Percentiles rank a stretch among this genome's conserved stretches.
Conservation (phyloP, 768 basidiomycete genomes). For the Kwoniella dendrophila region DNA sequence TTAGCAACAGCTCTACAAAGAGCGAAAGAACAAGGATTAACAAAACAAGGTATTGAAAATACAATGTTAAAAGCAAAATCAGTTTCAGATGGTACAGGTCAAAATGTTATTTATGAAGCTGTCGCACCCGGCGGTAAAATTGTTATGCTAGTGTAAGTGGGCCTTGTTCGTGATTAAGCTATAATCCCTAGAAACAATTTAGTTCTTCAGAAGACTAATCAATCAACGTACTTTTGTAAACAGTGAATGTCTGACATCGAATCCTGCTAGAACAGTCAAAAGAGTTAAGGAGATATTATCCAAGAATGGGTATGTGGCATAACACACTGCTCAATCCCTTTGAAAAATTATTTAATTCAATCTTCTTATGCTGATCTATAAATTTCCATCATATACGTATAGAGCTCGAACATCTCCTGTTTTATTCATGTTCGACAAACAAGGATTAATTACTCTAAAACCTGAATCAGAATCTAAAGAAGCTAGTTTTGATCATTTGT, state of each 20-base stretch:
- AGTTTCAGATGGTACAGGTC: constrained; percentile 42
- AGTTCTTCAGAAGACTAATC: too few relatives aligned
- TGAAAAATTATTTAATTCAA: too few relatives aligned
- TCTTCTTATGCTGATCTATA: too few relatives aligned
- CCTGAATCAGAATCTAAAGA: constrained; percentile 3
- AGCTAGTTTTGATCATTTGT: constrained; percentile 46
- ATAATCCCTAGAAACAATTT: neutral
- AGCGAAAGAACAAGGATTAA: constrained; percentile 46
- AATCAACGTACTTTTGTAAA: too few relatives aligned
- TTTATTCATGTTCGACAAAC: constrained; percentile 49
- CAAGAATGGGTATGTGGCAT: constrained; percentile 34
- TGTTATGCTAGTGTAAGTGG: constrained; percentile 53
- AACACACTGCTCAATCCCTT: too few relatives aligned
- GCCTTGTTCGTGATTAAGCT: neutral
- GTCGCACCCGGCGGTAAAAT: constrained; percentile 49
- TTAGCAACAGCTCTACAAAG: constrained; percentile 43
- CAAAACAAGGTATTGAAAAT: constrained; percentile 47
- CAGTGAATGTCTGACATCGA: constrained; percentile 52
- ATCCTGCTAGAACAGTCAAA: constrained; percentile 40
- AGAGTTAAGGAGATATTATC: constrained; percentile 46
- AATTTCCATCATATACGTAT: neutral
- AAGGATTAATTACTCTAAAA: constrained; percentile 43
- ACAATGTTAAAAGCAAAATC: constrained; percentile 39
- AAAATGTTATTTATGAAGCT: constrained; percentile 50
- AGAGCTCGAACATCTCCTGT: constrained; percentile 49